A percentile compares a stretch with the other conserved stretches of the same genome.
phyloP scores from a whole-genome alignment of 345 rosid genomes.

The Psidium guajava region DNA sequence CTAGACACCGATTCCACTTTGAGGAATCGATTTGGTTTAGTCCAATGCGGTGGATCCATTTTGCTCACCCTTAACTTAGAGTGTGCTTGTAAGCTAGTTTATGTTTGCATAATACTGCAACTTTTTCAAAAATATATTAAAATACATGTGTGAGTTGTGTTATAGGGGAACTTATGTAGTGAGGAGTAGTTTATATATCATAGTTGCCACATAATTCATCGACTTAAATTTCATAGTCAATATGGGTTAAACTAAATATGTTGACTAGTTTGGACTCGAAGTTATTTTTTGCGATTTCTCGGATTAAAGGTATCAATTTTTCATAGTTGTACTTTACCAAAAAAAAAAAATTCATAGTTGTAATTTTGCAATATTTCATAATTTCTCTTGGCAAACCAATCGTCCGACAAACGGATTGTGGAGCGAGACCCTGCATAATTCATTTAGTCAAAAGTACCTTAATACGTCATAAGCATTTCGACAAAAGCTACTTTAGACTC shows the following conservation, averaged over 20 bases:
- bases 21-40: too few relatives aligned
- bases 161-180: neutral
- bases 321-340: too few relatives aligned
- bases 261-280: rapidly evolving
- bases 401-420: neutral
- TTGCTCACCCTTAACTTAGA: too few relatives aligned
- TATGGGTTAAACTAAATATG: rapidly evolving
- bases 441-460: neutral
- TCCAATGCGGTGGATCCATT: too few relatives aligned
- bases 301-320: neutral
- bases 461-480: neutral
- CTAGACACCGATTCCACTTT: too few relatives aligned
- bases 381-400: neutral
- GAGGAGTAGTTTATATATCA: rapidly evolving
- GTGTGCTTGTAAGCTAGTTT: neutral
- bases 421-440: neutral
- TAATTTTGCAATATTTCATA: neutral
- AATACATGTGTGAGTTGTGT: neutral
- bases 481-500: neutral
- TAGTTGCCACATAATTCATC: neutral
- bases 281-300: neutral
- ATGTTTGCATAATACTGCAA: neutral
- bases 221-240: rapidly evolving
- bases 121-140: neutral
- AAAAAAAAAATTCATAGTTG: too few relatives aligned